Conservation (phyloP, 2,329 filamentous ascomycete genomes). For the Chlorencoelia australis region DNA sequence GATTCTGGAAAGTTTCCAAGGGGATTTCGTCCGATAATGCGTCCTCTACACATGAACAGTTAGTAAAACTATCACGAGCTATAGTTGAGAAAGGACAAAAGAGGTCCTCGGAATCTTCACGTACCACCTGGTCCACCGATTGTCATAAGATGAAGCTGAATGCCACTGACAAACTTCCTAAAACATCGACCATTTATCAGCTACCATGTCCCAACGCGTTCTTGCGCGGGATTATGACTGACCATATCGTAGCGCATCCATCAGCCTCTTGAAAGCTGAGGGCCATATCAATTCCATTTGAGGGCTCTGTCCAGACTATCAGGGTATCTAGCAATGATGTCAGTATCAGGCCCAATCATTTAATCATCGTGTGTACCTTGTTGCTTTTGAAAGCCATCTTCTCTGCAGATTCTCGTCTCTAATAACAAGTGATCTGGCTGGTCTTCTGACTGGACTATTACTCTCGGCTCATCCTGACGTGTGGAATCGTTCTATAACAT, state of each 20-base stretch:
- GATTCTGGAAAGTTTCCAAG: conserved; percentile 57
- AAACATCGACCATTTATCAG: conserved; percentile 7
- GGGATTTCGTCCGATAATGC: conserved; percentile 76
- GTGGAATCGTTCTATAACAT: conserved; percentile 41
- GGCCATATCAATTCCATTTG: conserved; percentile 86
- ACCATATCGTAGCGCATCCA: conserved; percentile 90
- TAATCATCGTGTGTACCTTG: conserved; percentile 53
- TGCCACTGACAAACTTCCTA: conserved; percentile 84
- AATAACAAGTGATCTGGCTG: conserved; percentile 73
- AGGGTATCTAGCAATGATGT: conserved; percentile 62
- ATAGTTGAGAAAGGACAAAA: not conserved
- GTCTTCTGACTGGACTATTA: conserved; percentile 90
- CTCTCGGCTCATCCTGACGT: conserved; percentile 69
- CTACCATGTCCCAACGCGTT: not conserved
- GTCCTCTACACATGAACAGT: conserved; percentile 53
- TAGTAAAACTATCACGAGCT: not conserved
- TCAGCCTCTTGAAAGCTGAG: conserved; percentile 97
- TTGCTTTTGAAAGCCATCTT: conserved; percentile 96
- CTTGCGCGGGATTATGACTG: conserved; percentile 24
- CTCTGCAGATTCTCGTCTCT: conserved; percentile 82
- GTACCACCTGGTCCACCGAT: conserved; percentile 59
- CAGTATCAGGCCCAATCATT: conserved; percentile 21
- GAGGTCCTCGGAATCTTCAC: conserved; percentile 12
- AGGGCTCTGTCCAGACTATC: conserved; percentile 91
- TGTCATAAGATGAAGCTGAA: conserved; percentile 66